Evolutionary conservation across 2,329 filamentous ascomycete species (phyloP).

Genomic region (Xylariaceae sp.): DNA sequence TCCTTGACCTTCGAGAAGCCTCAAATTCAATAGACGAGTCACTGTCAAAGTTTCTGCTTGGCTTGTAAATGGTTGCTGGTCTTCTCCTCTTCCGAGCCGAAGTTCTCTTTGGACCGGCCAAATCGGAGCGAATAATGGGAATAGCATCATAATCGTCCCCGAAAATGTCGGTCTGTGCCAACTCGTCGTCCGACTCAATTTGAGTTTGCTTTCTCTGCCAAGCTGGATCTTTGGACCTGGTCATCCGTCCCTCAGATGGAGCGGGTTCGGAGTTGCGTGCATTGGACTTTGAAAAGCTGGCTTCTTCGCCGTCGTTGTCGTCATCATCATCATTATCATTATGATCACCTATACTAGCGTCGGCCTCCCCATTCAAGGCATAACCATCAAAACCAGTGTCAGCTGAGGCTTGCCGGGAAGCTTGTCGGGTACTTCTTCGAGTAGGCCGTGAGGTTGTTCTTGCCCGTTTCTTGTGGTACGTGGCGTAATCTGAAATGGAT

Average conservation of each 20-base stretch:
- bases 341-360: slow-evolving; percentile 5
- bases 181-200: slow-evolving; percentile 36
- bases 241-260: slow-evolving; percentile 14
- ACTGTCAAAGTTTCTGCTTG: slow-evolving; percentile 25
- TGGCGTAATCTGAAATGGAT: slow-evolving; percentile 1
- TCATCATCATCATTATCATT: slow-evolving; percentile 15
- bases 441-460: slow-evolving; percentile 7
- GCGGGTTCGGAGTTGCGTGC: background rate
- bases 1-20: slow-evolving; percentile 50
- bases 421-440: slow-evolving; percentile 22
- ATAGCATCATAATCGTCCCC: slow-evolving; percentile 26
- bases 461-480: slow-evolving; percentile 12
- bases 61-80: slow-evolving; percentile 25
- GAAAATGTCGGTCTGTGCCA: slow-evolving; percentile 29
- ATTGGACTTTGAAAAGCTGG: background rate
- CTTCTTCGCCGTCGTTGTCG: background rate
- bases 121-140: slow-evolving; percentile 34
- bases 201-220: slow-evolving; percentile 2
- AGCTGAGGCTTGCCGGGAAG: slow-evolving; percentile 17
- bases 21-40: slow-evolving; percentile 58
- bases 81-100: slow-evolving; percentile 25
- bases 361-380: slow-evolving; percentile 4
- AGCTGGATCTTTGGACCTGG: slow-evolving; percentile 21
- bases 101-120: slow-evolving; percentile 23
- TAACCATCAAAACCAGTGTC: background rate